Conservation (phyloP, 768 basidiomycete species). For the Omphalotus guepiniiformis region DNA sequence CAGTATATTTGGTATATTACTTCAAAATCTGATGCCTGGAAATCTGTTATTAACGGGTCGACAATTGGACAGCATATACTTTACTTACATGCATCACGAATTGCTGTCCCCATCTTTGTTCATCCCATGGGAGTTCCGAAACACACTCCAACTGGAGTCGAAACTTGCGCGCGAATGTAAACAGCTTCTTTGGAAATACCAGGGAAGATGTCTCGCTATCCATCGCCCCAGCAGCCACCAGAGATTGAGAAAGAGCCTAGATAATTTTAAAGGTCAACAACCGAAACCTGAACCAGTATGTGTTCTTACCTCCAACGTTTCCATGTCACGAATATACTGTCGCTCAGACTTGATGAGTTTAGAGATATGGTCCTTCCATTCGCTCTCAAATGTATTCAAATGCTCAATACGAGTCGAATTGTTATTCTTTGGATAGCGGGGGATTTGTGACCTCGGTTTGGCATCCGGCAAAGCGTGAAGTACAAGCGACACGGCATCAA, state of each 20-base stretch:
- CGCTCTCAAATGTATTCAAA: neutral
- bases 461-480: neutral
- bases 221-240: neutral
- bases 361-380: slow-evolving; percentile 1
- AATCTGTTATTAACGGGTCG: neutral
- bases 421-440: neutral
- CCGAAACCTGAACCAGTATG: too few species aligned
- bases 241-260: neutral
- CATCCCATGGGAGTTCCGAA: slow-evolving; percentile 3
- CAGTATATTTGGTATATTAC: slow-evolving; percentile 8
- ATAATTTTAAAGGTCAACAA: too few species aligned
- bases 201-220: slow-evolving; percentile 1
- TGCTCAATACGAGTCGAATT: too few species aligned
- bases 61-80: neutral
- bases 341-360: slow-evolving; percentile 4
- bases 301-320: slow-evolving; percentile 2
- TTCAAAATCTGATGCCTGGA: slow-evolving; percentile 4
- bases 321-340: neutral
- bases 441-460: neutral
- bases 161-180: slow-evolving; percentile 8
- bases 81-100: slow-evolving; percentile 8
- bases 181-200: slow-evolving; percentile 9
- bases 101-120: slow-evolving; percentile 9
- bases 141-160: slow-evolving; percentile 7
- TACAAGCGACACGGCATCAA: slow-evolving; percentile 1